Base-by-base conservation (phyloP, 306 rosid genomes). In the Inga leiocalycina region DNA sequence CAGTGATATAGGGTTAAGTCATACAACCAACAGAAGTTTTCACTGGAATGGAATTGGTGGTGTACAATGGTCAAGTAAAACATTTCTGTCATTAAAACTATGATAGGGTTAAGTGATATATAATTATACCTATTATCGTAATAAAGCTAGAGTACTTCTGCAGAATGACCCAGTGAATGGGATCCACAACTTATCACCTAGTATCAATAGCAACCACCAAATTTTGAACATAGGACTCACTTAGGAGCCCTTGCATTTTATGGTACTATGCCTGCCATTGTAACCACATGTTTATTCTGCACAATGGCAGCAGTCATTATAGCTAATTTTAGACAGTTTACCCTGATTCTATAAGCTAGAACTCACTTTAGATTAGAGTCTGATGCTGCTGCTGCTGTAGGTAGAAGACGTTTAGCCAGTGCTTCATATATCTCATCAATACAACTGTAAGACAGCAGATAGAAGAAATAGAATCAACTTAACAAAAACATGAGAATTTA, bases 391-490 rank as follows among this genome's bases (percentile, higher is more conserved):
- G 87, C 86, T 3, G 86, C 92, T 5, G 75, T 81, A 78, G 89
- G 88, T 80, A 90, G 87, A 82, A 96, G 89, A 65, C 91, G 90
- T 73, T 66, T 59, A 45, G 90, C 99, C 90, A 96, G 86, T 82
- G 91, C 85, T 87, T 92, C 97, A 74, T 91, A 93, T 81, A 96
- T 78, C 61, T 92, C 97, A 35, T 90, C 91, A 27, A 94, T 92
- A 72, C 77, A 79, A 80, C 97, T 93, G 79, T 71, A 81, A 84
- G 71, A 35, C 54, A 78, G 75, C 64, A 67, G 46, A 37, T 15
- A 51, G 82, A n/a, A 75, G 79, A 79, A 74, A 77, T 62, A 62
- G 24, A 56, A 48, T 35, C 52, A 51, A 79, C 32, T 61, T 6
- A 77, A 24, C 61, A 24, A 64, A 66, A 78, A 44, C 30, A 49